A percentile compares a stretch with the other conserved stretches of the same genome.
Conservation (phyloP, 306 rosid genomes). For the Inga laurina region DNA sequence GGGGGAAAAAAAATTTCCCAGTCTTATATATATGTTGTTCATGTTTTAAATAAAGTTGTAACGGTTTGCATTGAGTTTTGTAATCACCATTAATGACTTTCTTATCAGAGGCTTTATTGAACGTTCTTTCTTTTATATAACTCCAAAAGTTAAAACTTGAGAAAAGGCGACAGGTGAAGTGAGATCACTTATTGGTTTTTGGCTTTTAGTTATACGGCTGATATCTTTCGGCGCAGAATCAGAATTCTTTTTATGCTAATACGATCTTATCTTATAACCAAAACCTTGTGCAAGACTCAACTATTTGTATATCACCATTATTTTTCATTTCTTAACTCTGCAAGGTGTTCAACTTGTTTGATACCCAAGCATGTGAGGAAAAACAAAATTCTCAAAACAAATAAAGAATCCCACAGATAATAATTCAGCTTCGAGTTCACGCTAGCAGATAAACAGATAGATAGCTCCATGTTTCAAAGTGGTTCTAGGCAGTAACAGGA, state of each 20-base stretch:
- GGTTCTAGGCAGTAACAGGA: background rate
- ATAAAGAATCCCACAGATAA: background rate
- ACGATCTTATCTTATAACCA: background rate
- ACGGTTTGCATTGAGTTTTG: slow-evolving; percentile 13
- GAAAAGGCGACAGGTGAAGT: background rate
- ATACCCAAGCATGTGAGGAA: background rate
- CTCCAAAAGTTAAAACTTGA: background rate
- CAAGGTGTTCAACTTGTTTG: background rate
- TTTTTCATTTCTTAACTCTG: background rate
- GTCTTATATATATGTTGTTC: background rate
- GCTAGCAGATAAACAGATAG: background rate
- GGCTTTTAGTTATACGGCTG: background rate
- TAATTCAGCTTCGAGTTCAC: background rate
- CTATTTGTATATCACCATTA: background rate
- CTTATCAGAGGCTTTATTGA: background rate
- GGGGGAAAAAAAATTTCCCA: background rate
- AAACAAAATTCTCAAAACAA: background rate
- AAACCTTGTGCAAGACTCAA: background rate
- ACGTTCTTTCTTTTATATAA: background rate
- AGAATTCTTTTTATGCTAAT: background rate
- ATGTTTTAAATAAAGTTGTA: slow-evolving; percentile 20
- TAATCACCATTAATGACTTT: background rate
- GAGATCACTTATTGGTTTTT: background rate
- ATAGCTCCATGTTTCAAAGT: too few relatives aligned
- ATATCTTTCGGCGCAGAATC: background rate